Base-by-base conservation (phyloP, 1,284 basidiomycete species). In the Irpex rosettiformis region DNA sequence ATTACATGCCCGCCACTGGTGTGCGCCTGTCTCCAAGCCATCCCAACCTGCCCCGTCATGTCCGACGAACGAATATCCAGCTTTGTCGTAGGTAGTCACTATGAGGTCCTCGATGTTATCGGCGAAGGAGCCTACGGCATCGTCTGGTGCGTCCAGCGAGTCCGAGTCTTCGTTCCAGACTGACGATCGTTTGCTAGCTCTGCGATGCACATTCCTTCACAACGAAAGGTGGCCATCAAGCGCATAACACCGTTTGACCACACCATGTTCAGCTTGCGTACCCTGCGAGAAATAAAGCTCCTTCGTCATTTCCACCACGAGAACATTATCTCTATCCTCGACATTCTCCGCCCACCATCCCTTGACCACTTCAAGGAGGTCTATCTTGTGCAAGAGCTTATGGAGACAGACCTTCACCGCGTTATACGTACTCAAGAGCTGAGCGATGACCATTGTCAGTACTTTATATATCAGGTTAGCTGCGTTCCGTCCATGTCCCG, bases 301-400 rank as follows among this genome's bases (percentile, higher is more conserved):
- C 82, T 94, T 51, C 94, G 94, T 70, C 95, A 94, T 76, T 82
- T 97, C 69, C 92, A 90, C 62, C 90, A 93, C 77, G 94, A 96
- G 76, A 96, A 97, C 70, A 96, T 98, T 69, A 97, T 97, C 70
- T 93, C 94, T 28, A 95, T 98, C 65, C 79, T 97, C 43, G 95
- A 98, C 72, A 97, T 97, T 68, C 86, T 97, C 78, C 92, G 93
- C 70, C 95, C 95, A 0, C 76, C 90, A 24, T 90, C 91, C 28
- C 79, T 94, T 69, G 95, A 98, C 28, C 80, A 83, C 1, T 99
- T 99, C 82, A 95, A 93, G 67, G 96, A 99, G 75, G 96, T 93
- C 49, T 93, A 93, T 67, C 74, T 89, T 89, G 69, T 93, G 55
- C 89, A 91, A 70, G 86, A 89, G 67, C 72, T 87, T 58, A 85